Percentiles rank a stretch among this genome's conserved stretches.
These are phyloP conservation scores for Entophlyctis luteolus DNA, from an alignment of 192 early-diverging fungal genomes.

Conservation along the genomic window DNA sequence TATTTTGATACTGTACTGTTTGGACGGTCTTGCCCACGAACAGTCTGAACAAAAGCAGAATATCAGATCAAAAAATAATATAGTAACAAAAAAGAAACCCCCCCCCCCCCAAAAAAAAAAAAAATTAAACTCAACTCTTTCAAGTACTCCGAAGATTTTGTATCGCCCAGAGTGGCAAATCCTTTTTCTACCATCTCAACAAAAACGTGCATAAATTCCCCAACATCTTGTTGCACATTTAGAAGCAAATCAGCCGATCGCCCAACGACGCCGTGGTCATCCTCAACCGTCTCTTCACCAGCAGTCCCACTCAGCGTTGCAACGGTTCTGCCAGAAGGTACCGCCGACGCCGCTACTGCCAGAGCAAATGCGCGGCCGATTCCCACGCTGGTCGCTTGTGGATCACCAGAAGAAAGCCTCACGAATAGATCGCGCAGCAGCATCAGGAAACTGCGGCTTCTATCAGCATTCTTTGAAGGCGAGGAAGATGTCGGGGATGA, in stretches of 20 bases:
- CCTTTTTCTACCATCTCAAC: conserved; percentile 22
- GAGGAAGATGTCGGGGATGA: not conserved
- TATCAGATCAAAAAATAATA: not conserved
- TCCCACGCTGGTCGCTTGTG: not conserved
- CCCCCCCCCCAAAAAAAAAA: too few relatives aligned
- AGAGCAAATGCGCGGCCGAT: conserved; percentile 12
- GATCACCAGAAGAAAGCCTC: not conserved
- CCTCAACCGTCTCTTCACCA: not conserved
- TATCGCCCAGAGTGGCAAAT: not conserved
- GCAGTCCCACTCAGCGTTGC: not conserved
- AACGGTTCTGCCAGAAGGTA: not conserved
- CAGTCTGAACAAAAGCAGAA: not conserved
- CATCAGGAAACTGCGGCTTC: not conserved
- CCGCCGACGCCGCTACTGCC: not conserved
- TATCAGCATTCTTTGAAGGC: not conserved
- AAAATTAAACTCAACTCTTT: conserved; percentile 1
- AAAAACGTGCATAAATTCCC: conserved; percentile 24
- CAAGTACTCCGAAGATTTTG: not conserved
- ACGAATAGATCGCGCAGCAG: conserved; percentile 1
- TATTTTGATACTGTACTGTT: not conserved
- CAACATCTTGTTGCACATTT: conserved; percentile 19
- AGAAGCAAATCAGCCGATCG: not conserved
- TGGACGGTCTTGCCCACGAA: conserved; percentile 19
- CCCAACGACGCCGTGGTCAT: too few relatives aligned
- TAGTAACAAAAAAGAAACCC: too few relatives aligned